Base-by-base conservation (phyloP, 441 rosid species). In the Iberis amara region DNA sequence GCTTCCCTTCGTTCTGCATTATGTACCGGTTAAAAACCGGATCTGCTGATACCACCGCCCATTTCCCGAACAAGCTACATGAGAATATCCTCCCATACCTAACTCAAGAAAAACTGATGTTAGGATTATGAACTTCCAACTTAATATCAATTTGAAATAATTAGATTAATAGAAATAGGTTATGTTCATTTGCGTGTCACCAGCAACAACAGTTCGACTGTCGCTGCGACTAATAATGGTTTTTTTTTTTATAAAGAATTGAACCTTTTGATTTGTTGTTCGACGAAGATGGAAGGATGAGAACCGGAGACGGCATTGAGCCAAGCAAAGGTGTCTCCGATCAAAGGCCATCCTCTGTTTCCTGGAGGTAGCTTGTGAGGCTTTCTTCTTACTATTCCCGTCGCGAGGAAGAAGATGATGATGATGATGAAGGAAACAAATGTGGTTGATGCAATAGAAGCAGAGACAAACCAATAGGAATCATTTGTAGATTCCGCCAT, bases 1-100 rank as follows among this genome's bases (percentile, higher is more conserved):
- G 28, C 64, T 69, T 81, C 3, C 96, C 94, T 68, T 88, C 96
- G 18, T 81, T 81, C 61, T 70, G 87, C 89, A 88, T 82, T 39
- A 88, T 64, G 35, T 72, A 82, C 56, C 80, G 64, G 59, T 88
- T 85, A 36, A 88, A 88, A 1, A 0, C 58, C 0, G 94, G 85
- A 54, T 88, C 91, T 8, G 77, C 77, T 9, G 96, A 88, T 7
- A 85, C 86, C 14, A 88, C 89, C 0, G 81, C 83, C 77, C 77
- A 70, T 57, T 76, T 75, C 0, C 94, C 94, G 4, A 88, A 72
- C 71, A 88, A 59, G 49, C 80, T 85, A 71, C 96, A 88, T 0
- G 80, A 75, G 61, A 85, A 83, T 55, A 88, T 76, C 67, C 79
- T 79, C 41, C 96, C 94, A 53, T 68, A 82, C 73, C 86, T 80